These are phyloP conservation scores for Conoideocrella luteorostrata DNA, from an alignment of 2,329 filamentous ascomycete genomes.

Conservation along the genomic window DNA sequence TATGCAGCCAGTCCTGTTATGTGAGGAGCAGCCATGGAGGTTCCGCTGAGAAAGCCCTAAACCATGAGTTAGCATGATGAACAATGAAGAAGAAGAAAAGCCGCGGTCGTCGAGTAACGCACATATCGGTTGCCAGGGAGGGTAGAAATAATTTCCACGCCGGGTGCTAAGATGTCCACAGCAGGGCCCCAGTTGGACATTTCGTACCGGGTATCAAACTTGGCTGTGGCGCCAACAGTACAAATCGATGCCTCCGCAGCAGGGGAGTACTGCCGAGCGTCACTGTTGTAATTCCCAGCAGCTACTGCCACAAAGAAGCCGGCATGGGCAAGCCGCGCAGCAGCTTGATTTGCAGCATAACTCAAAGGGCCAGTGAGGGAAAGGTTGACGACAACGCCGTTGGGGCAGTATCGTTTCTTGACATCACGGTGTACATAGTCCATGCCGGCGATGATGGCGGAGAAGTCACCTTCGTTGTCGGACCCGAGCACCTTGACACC, in stretches of 20 bases:
- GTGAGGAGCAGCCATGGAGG: conserved; percentile 40
- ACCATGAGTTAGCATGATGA: not conserved
- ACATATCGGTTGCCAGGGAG: conserved; percentile 33
- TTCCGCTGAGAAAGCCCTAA: conserved; percentile 33
- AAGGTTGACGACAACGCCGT: conserved; percentile 43
- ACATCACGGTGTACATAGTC: conserved; percentile 31
- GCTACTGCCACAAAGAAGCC: conserved; percentile 45
- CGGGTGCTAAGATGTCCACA: conserved; percentile 40
- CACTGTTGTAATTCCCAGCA: conserved; percentile 39
- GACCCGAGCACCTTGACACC: conserved; percentile 33
- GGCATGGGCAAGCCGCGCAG: conserved; percentile 29
- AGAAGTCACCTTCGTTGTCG: conserved; percentile 26
- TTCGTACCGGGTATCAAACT: conserved; percentile 26
- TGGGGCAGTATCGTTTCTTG: conserved; percentile 26
- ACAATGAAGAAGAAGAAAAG: not conserved
- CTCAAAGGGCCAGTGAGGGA: conserved; percentile 39
- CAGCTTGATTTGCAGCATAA: conserved; percentile 38
- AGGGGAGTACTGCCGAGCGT: conserved; percentile 33
- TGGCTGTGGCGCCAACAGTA: conserved; percentile 38
- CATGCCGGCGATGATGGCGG: conserved; percentile 33
- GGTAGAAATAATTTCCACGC: conserved; percentile 34
- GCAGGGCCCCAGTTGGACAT: conserved; percentile 41
- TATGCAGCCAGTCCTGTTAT: conserved; percentile 31
- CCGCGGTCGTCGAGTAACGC: conserved; percentile 19
- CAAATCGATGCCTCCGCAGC: conserved; percentile 35